Evolutionary conservation across 768 basidiomycete genomes (phyloP), one percentile per base, ranked within the genome.

Genomic region (Russula dissimulans): DNA sequence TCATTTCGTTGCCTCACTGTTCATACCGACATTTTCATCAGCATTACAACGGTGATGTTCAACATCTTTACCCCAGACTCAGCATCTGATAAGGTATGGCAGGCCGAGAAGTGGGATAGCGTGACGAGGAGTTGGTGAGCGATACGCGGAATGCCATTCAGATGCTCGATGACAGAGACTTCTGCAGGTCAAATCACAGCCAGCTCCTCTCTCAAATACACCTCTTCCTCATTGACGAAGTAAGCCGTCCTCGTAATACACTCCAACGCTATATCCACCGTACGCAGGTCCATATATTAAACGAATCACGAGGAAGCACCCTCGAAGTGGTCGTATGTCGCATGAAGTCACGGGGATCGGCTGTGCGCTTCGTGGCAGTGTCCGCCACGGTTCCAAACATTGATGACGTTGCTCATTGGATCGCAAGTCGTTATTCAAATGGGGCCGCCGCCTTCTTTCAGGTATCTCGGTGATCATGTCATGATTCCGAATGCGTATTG

Each of bases 41-140:
- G 87, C 57, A 81, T 94, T 49, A 89, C 91, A 22, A 94, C 91
- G 50, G 91, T 90, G 69, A 73, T n/a, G 36, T 44, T 15, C 18
- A 38, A 10, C 10, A 4, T 43, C 22, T 55, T 15, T n/a, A 29
- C 5, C 32, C 29, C 36, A 41, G 18, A 51, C 5, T 49, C n/a
- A 55, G 29, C 8, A 26, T 54, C 60, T 62, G 22, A 59, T 42
- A 22, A 34, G n/a, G 18, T 11, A 18, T 15, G 18, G 36, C 66
- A 93, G 88, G 91, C 89, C 2, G 95, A 99, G 73, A 99, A 99
- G 73, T 95, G 92, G 88, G 95, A 98, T 66, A 89, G 90, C 51
- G 73, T 99, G 57, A 97, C 95, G 6, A 79, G 95, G 46, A 88
- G 84, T 67, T 95, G 89, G 91, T 89, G 42, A 26, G 73, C 56